Percentiles rank a stretch among this genome's conserved stretches.
These are phyloP conservation scores for Aureobasidium lini DNA, from an alignment of 2,329 filamentous ascomycete species.

Conservation along the genomic window DNA sequence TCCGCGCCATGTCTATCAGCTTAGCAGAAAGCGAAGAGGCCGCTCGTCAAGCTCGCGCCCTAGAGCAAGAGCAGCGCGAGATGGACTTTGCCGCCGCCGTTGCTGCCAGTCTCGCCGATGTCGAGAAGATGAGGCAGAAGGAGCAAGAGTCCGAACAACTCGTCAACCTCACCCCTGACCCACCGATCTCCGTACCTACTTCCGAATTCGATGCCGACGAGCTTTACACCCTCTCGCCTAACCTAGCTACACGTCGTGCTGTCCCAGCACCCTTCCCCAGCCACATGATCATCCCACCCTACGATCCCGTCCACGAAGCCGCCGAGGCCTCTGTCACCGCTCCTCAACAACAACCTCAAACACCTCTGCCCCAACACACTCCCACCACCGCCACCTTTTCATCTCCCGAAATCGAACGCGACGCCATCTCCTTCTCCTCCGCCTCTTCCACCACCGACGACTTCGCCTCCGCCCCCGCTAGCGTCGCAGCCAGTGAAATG, in stretches of 20 bases:
- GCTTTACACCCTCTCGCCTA: conserved; percentile 27
- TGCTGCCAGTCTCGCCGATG: conserved; percentile 25
- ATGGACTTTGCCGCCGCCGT: conserved; percentile 27
- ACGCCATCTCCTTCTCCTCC: not conserved
- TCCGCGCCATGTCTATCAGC: conserved; percentile 29
- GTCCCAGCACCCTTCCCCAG: conserved; percentile 2
- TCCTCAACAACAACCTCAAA: not conserved
- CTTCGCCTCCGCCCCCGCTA: not conserved
- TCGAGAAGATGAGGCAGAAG: conserved; percentile 19
- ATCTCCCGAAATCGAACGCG: conserved; percentile 1
- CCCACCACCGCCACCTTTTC: conserved; percentile 5
- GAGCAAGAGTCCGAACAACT: conserved; percentile 17
- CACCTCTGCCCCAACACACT: not conserved
- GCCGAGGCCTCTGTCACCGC: conserved; percentile 17
- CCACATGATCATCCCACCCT: conserved; percentile 5
- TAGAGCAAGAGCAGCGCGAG: conserved; percentile 21
- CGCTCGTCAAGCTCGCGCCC: conserved; percentile 11
- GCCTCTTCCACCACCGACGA: not conserved
- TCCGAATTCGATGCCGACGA: conserved; percentile 20
- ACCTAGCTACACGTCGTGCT: conserved; percentile 12
- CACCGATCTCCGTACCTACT: conserved; percentile 13
- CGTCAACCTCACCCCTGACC: conserved; percentile 21
- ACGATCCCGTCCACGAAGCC: conserved; percentile 27
- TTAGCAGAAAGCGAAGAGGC: conserved; percentile 25
- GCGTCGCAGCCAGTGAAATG: conserved; percentile 21